Base-by-base conservation (phyloP, 192 early-diverging fungal genomes). In the Coemansia nantahalensis region DNA sequence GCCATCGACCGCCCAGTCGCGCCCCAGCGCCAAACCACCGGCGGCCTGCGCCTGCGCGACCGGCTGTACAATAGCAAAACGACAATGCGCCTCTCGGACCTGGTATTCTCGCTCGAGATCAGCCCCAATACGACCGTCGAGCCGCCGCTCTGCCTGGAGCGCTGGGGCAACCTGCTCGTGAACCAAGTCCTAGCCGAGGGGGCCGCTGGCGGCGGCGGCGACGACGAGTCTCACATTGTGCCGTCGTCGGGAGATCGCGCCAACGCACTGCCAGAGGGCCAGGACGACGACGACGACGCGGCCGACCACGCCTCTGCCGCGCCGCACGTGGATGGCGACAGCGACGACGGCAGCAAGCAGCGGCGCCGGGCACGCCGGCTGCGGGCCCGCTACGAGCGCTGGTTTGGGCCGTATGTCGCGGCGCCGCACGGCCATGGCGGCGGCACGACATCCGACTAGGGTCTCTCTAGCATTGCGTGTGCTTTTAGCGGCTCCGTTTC, bases 81-180 rank as follows among this genome's bases (percentile, higher is more conserved):
- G 32, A 71, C 59, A 23, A 56, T 86, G 36, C 77, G 68, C 14
- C 61, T 81, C 13, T 59, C 71, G 17, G 86, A 88, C 24, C 72
- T 88, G 13, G 79, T 81, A 11, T 86, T 88, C 51, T 76, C 86
- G 14, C 72, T 86, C 23, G 75, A 76, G 28, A 59, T 83, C 23
- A 79, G 79, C n/a, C 86, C 86, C n/a, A 80, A 67, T 53, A 70
- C 78, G 23, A 66, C 84, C 5, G 84, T 84, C 6, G 84, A 88
- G 60, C 80, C 74, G 31, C 83, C 83, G 8, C 50, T 80, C 39
- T 83, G 81, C 45, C 72, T 80, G 10, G 84, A 86, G 56, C 79
- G 77, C 17, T 79, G 70, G 32, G 70, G 78, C 17, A 82, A 80
- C 45, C 68, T 82, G 34, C 63, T 80, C 38, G 73, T 72, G 9